A percentile compares a stretch with the other conserved stretches of the same genome.
These are phyloP conservation scores for Cercospora berteroae DNA, from an alignment of 2,329 filamentous ascomycete genomes.

Conservation along the genomic window DNA sequence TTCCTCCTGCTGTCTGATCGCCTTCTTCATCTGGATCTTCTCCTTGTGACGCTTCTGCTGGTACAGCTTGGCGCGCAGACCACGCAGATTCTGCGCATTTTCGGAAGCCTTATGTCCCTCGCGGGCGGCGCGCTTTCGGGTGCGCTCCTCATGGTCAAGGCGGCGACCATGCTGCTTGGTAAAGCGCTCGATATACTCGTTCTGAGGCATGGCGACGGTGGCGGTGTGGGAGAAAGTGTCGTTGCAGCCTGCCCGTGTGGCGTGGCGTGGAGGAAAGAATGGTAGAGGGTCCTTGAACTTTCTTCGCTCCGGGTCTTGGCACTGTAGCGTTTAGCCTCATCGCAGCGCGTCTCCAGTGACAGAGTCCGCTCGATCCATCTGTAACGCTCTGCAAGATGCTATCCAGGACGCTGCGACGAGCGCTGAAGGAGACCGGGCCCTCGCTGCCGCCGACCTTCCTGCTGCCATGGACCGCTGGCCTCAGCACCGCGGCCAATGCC, in stretches of 20 bases:
- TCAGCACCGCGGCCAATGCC: slow-evolving; percentile 37
- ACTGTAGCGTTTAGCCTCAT: background rate
- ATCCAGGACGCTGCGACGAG: slow-evolving; percentile 59
- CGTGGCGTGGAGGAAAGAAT: slow-evolving; percentile 2
- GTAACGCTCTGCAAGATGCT: slow-evolving; percentile 36
- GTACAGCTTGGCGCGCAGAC: slow-evolving; percentile 87
- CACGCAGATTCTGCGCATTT: slow-evolving; percentile 89
- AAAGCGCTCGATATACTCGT: slow-evolving; percentile 75
- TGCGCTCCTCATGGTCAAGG: slow-evolving; percentile 83
- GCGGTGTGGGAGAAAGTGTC: background rate
- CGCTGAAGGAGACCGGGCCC: slow-evolving; percentile 60
- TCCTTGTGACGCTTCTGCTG: slow-evolving; percentile 92
- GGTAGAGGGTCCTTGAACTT: background rate
- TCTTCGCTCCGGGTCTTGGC: background rate
- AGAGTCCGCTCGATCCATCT: background rate
- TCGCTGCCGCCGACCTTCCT: slow-evolving; percentile 53
- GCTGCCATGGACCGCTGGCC: slow-evolving; percentile 50
- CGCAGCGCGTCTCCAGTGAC: background rate
- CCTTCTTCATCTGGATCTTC: slow-evolving; percentile 97
- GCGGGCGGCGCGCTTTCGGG: slow-evolving; percentile 81
- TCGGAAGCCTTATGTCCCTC: slow-evolving; percentile 84
- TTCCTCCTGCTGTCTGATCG: slow-evolving; percentile 92
- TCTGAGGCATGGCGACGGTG: slow-evolving; percentile 64
- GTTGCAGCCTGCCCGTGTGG: background rate
- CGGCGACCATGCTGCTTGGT: slow-evolving; percentile 58